phyloP scores from a whole-genome alignment of 106 monocot species.

The Dendrobium huoshanense region DNA sequence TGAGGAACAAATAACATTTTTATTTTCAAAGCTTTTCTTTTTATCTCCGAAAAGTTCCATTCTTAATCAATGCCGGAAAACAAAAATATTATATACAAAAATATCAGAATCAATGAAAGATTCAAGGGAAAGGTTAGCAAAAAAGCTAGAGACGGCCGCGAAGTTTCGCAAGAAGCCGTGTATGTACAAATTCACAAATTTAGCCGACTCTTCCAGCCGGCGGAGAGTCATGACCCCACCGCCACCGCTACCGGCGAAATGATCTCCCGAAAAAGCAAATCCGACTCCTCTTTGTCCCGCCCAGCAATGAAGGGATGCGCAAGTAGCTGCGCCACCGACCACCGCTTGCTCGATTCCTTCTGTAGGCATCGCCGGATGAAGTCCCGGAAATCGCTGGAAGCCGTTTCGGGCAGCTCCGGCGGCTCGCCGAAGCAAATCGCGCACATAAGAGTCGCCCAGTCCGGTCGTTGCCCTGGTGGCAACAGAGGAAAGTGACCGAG shows the following conservation, averaged over 20 bases:
- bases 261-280: conserved; percentile 21
- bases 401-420: conserved; percentile 32
- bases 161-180: too few species aligned
- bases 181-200: not conserved
- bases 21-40: too few species aligned
- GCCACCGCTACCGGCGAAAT: not conserved
- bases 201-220: not conserved
- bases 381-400: conserved; percentile 40
- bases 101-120: not conserved
- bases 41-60: too few species aligned
- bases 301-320: conserved; percentile 63
- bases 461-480: conserved; percentile 59
- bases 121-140: not conserved
- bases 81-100: not conserved
- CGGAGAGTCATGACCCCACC: not conserved
- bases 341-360: conserved; percentile 61
- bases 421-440: conserved; percentile 87
- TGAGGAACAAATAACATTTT: too few species aligned
- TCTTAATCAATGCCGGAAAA: too few species aligned
- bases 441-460: conserved; percentile 90
- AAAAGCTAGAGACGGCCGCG: not conserved
- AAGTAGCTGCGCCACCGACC: conserved; percentile 57
- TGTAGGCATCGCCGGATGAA: conserved; percentile 72
- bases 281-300: conserved; percentile 24
- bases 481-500: conserved; percentile 65